Conservation (phyloP, 2,329 filamentous ascomycete species). For the Chaetomiaceae sp. region DNA sequence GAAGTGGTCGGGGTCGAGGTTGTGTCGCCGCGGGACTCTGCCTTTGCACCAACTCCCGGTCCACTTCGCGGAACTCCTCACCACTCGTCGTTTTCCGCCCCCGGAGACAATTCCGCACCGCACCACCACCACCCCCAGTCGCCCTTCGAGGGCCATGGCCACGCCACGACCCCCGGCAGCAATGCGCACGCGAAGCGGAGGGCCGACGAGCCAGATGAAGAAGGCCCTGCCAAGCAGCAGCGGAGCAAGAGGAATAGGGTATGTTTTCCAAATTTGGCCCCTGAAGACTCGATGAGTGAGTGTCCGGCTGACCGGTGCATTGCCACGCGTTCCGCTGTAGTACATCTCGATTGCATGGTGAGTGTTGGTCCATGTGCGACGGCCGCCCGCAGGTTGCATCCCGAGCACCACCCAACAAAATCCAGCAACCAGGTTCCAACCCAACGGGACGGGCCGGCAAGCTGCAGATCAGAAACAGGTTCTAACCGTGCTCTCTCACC, state of each 20-base stretch:
- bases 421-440: background rate
- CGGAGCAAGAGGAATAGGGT: constrained; percentile 58
- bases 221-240: constrained; percentile 44
- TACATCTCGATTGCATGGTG: constrained; percentile 61
- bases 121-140: constrained; percentile 18
- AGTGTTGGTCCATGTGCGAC: constrained; percentile 26
- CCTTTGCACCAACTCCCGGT: constrained; percentile 15
- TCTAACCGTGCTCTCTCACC: constrained; percentile 8
- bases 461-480: background rate
- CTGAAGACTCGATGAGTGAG: background rate
- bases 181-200: constrained; percentile 32
- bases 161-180: constrained; percentile 28
- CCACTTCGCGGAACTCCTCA: constrained; percentile 25
- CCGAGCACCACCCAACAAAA: background rate
- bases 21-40: constrained; percentile 14
- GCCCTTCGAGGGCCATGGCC: constrained; percentile 8
- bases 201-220: constrained; percentile 40
- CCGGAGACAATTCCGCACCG: constrained; percentile 49
- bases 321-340: constrained; percentile 30
- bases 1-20: constrained; percentile 9
- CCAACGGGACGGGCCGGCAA: background rate
- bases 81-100: constrained; percentile 31
- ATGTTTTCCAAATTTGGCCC: background rate
- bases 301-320: constrained; percentile 2
- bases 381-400: constrained; percentile 3